Percentiles rank a stretch among this genome's conserved stretches.
Conservation (phyloP, 2,329 filamentous ascomycete species). For the Onygenales sp. region DNA sequence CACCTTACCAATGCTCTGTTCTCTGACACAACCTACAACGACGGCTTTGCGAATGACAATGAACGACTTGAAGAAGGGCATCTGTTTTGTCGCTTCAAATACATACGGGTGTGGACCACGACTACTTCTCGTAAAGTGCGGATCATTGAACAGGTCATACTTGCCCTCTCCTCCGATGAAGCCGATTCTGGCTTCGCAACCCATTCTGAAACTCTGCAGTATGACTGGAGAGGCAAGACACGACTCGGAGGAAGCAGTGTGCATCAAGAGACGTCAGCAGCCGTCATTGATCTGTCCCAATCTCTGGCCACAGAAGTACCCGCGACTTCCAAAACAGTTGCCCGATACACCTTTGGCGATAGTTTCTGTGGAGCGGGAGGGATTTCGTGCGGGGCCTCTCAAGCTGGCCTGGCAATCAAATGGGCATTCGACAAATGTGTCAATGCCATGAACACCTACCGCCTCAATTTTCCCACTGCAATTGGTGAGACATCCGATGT, state of each 20-base stretch:
- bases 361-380: constrained; percentile 67
- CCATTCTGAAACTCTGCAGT: constrained; percentile 15
- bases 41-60: constrained; percentile 18
- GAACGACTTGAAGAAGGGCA: constrained; percentile 22
- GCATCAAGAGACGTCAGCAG: background rate
- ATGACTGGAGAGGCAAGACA: constrained; percentile 25
- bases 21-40: constrained; percentile 20
- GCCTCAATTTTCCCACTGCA: constrained; percentile 44
- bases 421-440: constrained; percentile 57
- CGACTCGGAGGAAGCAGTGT: constrained; percentile 19
- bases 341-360: constrained; percentile 58
- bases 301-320: constrained; percentile 24
- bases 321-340: background rate
- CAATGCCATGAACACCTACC: constrained; percentile 50
- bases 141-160: constrained; percentile 15
- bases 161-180: constrained; percentile 22
- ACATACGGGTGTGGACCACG: constrained; percentile 14
- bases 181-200: constrained; percentile 16
- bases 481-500: constrained; percentile 33
- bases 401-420: constrained; percentile 49
- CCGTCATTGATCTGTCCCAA: constrained; percentile 15
- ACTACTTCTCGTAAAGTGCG: constrained; percentile 9
- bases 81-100: constrained; percentile 26
- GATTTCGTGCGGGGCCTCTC: constrained; percentile 52
- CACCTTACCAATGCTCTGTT: constrained; percentile 48